These are phyloP conservation scores for Linnemannia hyalina DNA, from an alignment of 192 early-diverging fungal genomes.

Conservation along the genomic window DNA sequence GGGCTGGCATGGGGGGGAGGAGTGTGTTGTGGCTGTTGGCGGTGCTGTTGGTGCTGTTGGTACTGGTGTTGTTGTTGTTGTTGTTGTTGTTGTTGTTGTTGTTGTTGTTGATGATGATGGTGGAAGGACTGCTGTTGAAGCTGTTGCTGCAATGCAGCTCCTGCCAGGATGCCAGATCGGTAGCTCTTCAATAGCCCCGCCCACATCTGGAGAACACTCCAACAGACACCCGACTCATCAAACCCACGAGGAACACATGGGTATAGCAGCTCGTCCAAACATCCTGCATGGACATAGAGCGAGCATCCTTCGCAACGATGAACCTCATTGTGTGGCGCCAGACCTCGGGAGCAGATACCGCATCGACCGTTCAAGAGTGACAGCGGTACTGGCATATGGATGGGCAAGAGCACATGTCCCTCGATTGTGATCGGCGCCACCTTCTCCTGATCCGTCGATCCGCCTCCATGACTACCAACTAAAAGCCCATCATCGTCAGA, in stretches of 20 bases:
- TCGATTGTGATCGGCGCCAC: conserved; percentile 18
- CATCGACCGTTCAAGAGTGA: conserved; percentile 27
- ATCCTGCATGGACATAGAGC: conserved; percentile 63
- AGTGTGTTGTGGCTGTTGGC: not conserved
- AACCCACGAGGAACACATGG: conserved; percentile 72
- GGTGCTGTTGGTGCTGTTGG: conserved; percentile 23
- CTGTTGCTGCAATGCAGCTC: conserved; percentile 40
- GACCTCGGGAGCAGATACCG: conserved; percentile 32
- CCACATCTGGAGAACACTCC: conserved; percentile 80
- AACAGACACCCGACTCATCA: conserved; percentile 76
- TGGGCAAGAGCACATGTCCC: conserved; percentile 29
- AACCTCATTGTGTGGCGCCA: conserved; percentile 22
- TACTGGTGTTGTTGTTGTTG: conserved; percentile 31
- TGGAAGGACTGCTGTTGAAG: conserved; percentile 29
- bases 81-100: conserved; percentile 37
- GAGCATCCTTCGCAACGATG: conserved; percentile 59
- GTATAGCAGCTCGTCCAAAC: conserved; percentile 64
- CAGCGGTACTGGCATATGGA: conserved; percentile 17
- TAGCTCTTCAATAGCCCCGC: conserved; percentile 83
- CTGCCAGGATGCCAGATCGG: conserved; percentile 66
- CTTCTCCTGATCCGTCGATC: not conserved
- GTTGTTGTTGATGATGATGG: conserved; percentile 27
- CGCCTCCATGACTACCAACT: conserved; percentile 9
- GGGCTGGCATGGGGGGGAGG: not conserved
- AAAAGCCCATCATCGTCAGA: conserved; percentile 1